These are phyloP conservation scores for Calonectria multiphialidica DNA, from an alignment of 2,329 filamentous ascomycete genomes.

Conservation along the genomic window DNA sequence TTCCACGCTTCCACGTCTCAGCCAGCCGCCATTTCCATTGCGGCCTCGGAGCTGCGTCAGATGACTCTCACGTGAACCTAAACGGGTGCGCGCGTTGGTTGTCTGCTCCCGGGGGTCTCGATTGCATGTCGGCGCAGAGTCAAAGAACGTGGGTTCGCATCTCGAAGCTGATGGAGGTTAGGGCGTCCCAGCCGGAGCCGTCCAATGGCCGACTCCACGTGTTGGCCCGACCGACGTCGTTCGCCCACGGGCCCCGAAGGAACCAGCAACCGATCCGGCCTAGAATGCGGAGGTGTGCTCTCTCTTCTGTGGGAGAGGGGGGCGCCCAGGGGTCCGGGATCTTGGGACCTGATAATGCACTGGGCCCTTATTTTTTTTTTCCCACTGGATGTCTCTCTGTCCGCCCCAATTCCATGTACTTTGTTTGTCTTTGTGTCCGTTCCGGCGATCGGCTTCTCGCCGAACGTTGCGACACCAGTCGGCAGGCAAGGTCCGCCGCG, in stretches of 20 bases:
- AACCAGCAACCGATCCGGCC: background rate
- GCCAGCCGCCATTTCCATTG: background rate
- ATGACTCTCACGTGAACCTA: background rate
- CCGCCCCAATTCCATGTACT: background rate
- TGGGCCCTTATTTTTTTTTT: background rate
- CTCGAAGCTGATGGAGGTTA: slow-evolving; percentile 5
- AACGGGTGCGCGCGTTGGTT: background rate
- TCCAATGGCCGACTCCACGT: slow-evolving; percentile 42
- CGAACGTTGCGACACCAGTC: background rate
- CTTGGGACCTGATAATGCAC: background rate
- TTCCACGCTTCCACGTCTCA: background rate
- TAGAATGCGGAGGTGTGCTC: slow-evolving; percentile 22
- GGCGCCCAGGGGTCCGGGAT: background rate
- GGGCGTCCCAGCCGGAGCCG: slow-evolving; percentile 15
- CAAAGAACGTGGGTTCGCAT: background rate
- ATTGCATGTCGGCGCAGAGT: background rate
- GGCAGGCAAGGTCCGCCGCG: background rate
- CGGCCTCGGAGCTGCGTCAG: background rate
- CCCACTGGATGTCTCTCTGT: no score
- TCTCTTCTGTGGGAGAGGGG: background rate
- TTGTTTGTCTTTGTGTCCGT: background rate
- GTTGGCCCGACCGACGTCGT: slow-evolving; percentile 27
- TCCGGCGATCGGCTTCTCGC: background rate
- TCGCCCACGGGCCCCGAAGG: slow-evolving; percentile 22
- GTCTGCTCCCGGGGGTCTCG: background rate